Conservation (phyloP, 176 grass and related monocot species). For the Cenchrus purpureus region DNA sequence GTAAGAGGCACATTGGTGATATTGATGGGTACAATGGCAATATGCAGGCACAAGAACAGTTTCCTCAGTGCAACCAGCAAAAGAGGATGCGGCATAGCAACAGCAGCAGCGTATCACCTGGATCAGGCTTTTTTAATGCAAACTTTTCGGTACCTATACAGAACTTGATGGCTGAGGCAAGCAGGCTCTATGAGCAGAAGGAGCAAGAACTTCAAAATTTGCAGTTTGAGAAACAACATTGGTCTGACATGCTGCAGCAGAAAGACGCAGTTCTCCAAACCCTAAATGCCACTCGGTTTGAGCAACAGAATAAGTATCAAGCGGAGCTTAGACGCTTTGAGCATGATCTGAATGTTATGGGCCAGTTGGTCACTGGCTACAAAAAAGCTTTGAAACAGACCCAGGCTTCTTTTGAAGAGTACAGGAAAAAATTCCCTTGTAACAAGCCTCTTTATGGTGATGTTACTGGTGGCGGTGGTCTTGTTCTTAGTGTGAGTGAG, state of each 20-base stretch:
- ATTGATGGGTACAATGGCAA: slow-evolving; percentile 68
- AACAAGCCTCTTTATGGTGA: slow-evolving; percentile 57
- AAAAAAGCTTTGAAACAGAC: slow-evolving; percentile 62
- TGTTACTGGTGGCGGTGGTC: slow-evolving; percentile 61
- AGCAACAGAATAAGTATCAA: slow-evolving; percentile 71
- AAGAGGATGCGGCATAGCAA: slow-evolving; percentile 54
- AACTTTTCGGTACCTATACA: slow-evolving; percentile 50
- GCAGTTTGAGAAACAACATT: slow-evolving; percentile 55
- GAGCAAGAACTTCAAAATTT: slow-evolving; percentile 54
- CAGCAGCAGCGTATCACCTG: slow-evolving; percentile 42
- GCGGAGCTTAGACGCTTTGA: slow-evolving; percentile 62
- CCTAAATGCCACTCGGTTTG: slow-evolving; percentile 56
- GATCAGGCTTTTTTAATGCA: slow-evolving; percentile 46
- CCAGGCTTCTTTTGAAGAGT: slow-evolving; percentile 50
- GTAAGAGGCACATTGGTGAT: slow-evolving; percentile 77
- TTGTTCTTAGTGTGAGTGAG: slow-evolving; percentile 70
- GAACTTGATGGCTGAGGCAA: slow-evolving; percentile 46
- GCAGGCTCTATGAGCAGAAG: slow-evolving; percentile 59
- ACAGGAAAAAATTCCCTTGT: slow-evolving; percentile 72
- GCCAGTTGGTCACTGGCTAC: slow-evolving; percentile 58
- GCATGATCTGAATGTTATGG: slow-evolving; percentile 79
- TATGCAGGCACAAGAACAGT: slow-evolving; percentile 51
- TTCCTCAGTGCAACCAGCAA: slow-evolving; percentile 56
- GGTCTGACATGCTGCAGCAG: slow-evolving; percentile 52
- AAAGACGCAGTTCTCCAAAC: slow-evolving; percentile 68